Evolutionary conservation across 2,329 filamentous ascomycete genomes (phyloP).

Genomic region (Cladosporium halotolerans): DNA sequence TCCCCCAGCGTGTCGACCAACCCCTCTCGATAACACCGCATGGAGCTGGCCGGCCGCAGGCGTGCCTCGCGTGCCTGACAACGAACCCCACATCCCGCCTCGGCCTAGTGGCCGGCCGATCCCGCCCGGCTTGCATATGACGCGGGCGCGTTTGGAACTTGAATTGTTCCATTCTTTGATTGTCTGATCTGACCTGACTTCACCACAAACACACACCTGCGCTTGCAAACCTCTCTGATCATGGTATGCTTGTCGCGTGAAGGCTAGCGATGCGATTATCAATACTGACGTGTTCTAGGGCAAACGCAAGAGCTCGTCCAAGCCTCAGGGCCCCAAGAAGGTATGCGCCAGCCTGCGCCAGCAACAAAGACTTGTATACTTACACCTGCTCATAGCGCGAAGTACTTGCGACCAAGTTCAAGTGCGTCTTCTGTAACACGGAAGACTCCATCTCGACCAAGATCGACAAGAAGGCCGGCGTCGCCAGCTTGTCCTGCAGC

Average conservation of each 20-base stretch:
- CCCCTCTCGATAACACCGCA: not conserved
- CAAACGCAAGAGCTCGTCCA: conserved; percentile 84
- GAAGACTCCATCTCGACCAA: conserved; percentile 88
- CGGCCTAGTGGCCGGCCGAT: too few relatives aligned
- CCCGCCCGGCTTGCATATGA: not conserved
- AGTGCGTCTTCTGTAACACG: conserved; percentile 97
- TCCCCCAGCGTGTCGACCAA: not conserved
- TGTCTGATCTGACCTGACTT: too few relatives aligned
- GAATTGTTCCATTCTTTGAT: too few relatives aligned
- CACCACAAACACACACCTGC: not conserved
- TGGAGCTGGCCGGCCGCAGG: conserved; percentile 2
- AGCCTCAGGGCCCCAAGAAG: conserved; percentile 77
- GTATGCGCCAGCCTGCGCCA: conserved; percentile 39
- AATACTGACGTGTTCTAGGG: conserved; percentile 49
- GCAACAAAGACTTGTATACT: not conserved
- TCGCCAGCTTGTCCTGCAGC: conserved; percentile 82
- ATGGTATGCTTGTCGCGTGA: not conserved
- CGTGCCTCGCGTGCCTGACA: too few relatives aligned
- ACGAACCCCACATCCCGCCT: too few relatives aligned
- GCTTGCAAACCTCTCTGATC: not conserved
- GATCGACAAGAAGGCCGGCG: conserved; percentile 84
- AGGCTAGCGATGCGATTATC: not conserved
- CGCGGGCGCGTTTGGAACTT: not conserved
- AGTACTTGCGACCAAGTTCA: conserved; percentile 74
- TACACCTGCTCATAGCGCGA: conserved; percentile 41